Evolutionary conservation across 352 stramenopile genomes (phyloP), one percentile per base, ranked within the genome.

Genomic region (Pythium volutum): DNA sequence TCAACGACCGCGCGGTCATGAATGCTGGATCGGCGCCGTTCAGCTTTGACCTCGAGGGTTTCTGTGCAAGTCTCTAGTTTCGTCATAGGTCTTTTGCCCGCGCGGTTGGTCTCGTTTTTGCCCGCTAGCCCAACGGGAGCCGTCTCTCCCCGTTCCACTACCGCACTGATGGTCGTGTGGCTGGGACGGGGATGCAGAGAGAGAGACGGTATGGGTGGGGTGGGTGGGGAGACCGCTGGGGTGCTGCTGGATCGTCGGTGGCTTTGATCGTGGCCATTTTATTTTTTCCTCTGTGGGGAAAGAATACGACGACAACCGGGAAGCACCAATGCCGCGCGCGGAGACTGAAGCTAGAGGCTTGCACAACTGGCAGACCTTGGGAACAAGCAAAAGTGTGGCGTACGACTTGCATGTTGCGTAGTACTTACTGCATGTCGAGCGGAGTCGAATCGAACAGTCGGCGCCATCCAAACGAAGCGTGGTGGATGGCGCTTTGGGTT

Each of bases 21-120:
- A 93, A 95, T 62, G 69, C 74, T n/a, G 86, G 86, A 36, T 67
- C 73, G 45, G 81, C 75, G 23, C 79, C 81, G 29, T 95, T 93
- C 66, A 56, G 69, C 56, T 93, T 91, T 74, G 81, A 91, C 66
- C 81, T 95, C 67, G 84, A 95, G 65, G 77, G 71, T 87, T 93
- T 89, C 70, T 95, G 86, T 93, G 83, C 81, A 90, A 91, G 83
- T 80, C 81, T 71, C 78, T 88, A 86, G 70, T 55, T 68, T 66
- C 54, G 38, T 25, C 5, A 55, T 51, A 51, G 16, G 58, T 48
- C 45, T 50, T 43, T 47, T 34, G 20, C 15, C 23, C 16, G 33
- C 16, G 52, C n/a, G 51, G 25, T 39, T 16, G 18, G 33, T 56
- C 15, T 11, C 11, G 2, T 10, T 18, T 8, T 58, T 11, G n/a